Evolutionary conservation across 179 eudicot genomes (phyloP), one percentile per base, ranked within the genome.

Genomic region (Spinacia oleracea): DNA sequence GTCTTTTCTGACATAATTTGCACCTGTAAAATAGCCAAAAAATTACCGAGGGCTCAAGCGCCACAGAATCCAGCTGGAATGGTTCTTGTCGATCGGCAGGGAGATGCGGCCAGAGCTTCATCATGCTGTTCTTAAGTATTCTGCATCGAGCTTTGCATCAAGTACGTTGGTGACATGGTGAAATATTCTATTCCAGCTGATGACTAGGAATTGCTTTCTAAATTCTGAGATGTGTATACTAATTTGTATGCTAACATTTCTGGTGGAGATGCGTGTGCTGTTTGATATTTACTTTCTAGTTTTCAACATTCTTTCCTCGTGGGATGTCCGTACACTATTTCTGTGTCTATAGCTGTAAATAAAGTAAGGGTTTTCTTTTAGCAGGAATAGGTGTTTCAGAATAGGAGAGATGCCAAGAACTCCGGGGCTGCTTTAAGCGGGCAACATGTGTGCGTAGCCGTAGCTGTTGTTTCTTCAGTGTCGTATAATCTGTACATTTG

Each of bases 41-140:
- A 85, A 76, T 78, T 96, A 78, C 98, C 99, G 5, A 88, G 96
- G 86, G 98, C 97, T 60, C 98, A 93, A 79, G 89, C 97, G 63
- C 84, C 94, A 55, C 98, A 91, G 81, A 93, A 90, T 81, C 94
- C 97, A 51, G 91, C 96, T 29, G 98, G 99, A 63, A 96, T 96
- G 98, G 97, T 96, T 85, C 91, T 96, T 40, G 96, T 89, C 27
- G 91, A 96, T 76, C 84, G 97, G 82, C 96, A 92, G 67, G 77
- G 92, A 32, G 98, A 89, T 76, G 95, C 92, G 75, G 78, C 92
- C 67, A 88, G 85, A 64, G 79, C 97, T 82, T 70, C 97, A 38
- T n/a, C 94, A 42, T 96, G 99, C 87, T 96, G 98, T 83, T 79
- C 97, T 71, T 92, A 86, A 84, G 79, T 45, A 77, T 50, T 46